phyloP scores from a whole-genome alignment of 306 rosid genomes.

The Medicago ruthenica region DNA sequence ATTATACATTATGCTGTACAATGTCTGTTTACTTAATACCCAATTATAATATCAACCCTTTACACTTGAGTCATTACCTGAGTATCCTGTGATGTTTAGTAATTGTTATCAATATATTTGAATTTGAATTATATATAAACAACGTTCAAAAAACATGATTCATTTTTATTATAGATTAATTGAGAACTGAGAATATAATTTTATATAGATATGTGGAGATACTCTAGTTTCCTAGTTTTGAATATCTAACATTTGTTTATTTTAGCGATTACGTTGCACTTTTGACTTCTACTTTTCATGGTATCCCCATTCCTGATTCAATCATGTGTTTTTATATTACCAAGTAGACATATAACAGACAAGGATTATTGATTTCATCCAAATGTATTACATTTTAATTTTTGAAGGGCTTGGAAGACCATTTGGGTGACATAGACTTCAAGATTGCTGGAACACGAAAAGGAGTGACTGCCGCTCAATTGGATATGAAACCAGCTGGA shows the following conservation, averaged over 20 bases:
- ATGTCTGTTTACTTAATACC: conserved; percentile 37
- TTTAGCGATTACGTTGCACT: not conserved
- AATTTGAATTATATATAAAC: conserved; percentile 16
- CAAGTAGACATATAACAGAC: not conserved
- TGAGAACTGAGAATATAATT: conserved; percentile 13
- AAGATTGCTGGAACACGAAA: conserved; percentile 88
- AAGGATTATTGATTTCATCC: conserved; percentile 25
- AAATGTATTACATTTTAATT: conserved; percentile 24
- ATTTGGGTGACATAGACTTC: conserved; percentile 98
- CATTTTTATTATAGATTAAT: conserved; percentile 8
- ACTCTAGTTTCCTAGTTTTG: conserved; percentile 29
- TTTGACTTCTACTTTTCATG: not conserved
- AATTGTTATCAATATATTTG: not conserved
- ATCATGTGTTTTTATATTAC: conserved; percentile 1
- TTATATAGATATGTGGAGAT: conserved; percentile 10
- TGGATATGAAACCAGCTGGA: conserved; percentile 98
- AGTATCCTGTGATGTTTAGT: conserved; percentile 4
- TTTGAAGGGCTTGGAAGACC: conserved; percentile 94
- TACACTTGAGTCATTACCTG: not conserved
- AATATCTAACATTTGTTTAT: not conserved
- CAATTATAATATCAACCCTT: conserved; percentile 19
- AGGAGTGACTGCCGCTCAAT: conserved; percentile 91
- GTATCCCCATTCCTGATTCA: not conserved
- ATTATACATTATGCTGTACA: conserved; percentile 23
- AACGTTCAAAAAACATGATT: not conserved